Evolutionary conservation across 1,139 yeast genomes (phyloP).

Genomic region (Barnettozyma hawaiiensis): DNA sequence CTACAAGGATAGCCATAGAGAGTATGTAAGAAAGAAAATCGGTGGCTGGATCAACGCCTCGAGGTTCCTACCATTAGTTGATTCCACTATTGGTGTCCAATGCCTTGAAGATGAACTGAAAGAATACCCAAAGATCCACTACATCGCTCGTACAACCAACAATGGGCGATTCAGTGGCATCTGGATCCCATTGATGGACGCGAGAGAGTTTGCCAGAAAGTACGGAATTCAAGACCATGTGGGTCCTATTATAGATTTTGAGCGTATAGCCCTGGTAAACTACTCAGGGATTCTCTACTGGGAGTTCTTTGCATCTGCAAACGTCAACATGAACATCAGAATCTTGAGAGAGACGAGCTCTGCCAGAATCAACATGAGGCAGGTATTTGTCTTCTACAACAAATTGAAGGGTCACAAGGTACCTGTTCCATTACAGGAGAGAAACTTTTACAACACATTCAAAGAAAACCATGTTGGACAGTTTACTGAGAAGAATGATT

Average conservation of each 20-base stretch:
- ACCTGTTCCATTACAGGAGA: slow-evolving; percentile 7
- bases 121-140: background rate
- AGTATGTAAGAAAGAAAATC: slow-evolving; percentile 17
- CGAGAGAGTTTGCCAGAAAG: slow-evolving; percentile 17
- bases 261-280: slow-evolving; percentile 20
- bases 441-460: slow-evolving; percentile 15
- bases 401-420: slow-evolving; percentile 11
- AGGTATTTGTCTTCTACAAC: slow-evolving; percentile 16
- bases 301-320: slow-evolving; percentile 20
- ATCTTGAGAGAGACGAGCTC: slow-evolving; percentile 18
- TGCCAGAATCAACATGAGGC: slow-evolving; percentile 20
- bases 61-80: slow-evolving; percentile 8
- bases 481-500: slow-evolving; percentile 16
- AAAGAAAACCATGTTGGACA: slow-evolving; percentile 3
- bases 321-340: slow-evolving; percentile 17
- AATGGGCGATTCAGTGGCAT: slow-evolving; percentile 13
- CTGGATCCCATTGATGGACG: slow-evolving; percentile 20
- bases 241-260: slow-evolving; percentile 20
- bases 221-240: slow-evolving; percentile 13
- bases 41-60: slow-evolving; percentile 24
- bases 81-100: background rate
- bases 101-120: background rate
- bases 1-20: slow-evolving; percentile 4
- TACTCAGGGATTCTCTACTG: slow-evolving; percentile 20
- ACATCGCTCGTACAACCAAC: background rate